These are phyloP conservation scores for Alternaria consortialis DNA, from an alignment of 2,329 filamentous ascomycete species.

Conservation along the genomic window DNA sequence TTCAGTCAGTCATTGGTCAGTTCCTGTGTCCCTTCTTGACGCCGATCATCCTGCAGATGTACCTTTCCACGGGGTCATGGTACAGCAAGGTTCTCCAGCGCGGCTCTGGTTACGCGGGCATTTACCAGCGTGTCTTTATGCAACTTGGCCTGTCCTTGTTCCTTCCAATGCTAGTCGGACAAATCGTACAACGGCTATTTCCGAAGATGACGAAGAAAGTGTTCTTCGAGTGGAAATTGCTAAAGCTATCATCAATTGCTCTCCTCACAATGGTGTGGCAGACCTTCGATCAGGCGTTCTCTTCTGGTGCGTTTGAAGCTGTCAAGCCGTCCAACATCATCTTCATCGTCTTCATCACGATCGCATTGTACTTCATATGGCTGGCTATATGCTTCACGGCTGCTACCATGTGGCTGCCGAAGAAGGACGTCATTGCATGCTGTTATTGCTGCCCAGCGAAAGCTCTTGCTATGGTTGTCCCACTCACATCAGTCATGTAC, in stretches of 20 bases:
- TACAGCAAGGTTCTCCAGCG: conserved; percentile 66
- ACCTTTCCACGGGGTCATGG: conserved; percentile 62
- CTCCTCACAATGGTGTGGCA: conserved; percentile 68
- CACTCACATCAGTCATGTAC: conserved; percentile 74
- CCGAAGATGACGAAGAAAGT: conserved; percentile 63
- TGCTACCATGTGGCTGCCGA: conserved; percentile 63
- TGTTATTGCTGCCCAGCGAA: conserved; percentile 80
- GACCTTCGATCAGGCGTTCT: conserved; percentile 72
- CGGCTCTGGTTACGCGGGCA: conserved; percentile 63
- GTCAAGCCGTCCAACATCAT: conserved; percentile 69
- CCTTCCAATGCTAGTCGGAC: conserved; percentile 69
- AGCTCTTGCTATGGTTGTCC: conserved; percentile 74
- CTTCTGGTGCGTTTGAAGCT: conserved; percentile 67
- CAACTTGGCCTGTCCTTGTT: conserved; percentile 74
- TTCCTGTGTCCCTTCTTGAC: conserved; percentile 73
- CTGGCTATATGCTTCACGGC: conserved; percentile 68
- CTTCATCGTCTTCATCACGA: conserved; percentile 73
- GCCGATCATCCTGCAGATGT: conserved; percentile 69
- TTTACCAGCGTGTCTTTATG: conserved; percentile 73
- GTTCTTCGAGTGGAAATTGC: conserved; percentile 57
- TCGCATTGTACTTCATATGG: conserved; percentile 71
- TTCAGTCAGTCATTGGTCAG: conserved; percentile 76
- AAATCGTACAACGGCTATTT: conserved; percentile 66
- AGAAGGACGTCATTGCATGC: conserved; percentile 72
- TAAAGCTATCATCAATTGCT: conserved; percentile 56